phyloP scores from a whole-genome alignment of 1,284 basidiomycete genomes.

The Trichosporon sp. region DNA sequence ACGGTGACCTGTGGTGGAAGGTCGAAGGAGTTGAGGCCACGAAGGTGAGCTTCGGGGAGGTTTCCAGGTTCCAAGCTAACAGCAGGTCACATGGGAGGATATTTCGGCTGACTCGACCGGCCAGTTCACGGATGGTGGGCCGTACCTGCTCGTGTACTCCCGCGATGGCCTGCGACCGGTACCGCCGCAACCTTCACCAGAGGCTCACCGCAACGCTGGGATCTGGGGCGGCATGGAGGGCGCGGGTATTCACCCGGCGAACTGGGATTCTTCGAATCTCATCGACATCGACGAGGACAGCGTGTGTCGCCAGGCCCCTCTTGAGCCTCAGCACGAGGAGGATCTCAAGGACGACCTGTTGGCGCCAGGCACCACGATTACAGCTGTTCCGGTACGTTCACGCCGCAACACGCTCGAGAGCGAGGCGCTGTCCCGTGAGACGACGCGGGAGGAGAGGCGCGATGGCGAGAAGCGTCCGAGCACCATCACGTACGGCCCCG shows the following conservation, averaged over 20 bases:
- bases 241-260: not conserved
- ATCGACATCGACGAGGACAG: conserved; percentile 2
- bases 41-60: conserved; percentile 18
- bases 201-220: not conserved
- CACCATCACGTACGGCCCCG: not conserved
- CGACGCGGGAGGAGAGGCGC: not conserved
- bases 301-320: not conserved
- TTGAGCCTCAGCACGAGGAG: not conserved
- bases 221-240: not conserved
- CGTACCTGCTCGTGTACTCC: conserved; percentile 36
- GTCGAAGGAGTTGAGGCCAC: conserved; percentile 33
- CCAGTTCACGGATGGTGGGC: conserved; percentile 43
- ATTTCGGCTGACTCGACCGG: conserved; percentile 37
- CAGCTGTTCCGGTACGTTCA: not conserved
- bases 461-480: not conserved
- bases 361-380: not conserved
- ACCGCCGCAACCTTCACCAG: not conserved
- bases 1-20: conserved; percentile 39
- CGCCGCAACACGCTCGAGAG: not conserved
- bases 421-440: conserved; percentile 1
- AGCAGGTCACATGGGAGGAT: conserved; percentile 29
- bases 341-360: not conserved
- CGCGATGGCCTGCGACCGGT: conserved; percentile 23
- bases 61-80: conserved; percentile 1
- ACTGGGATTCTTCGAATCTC: not conserved